Conservation (phyloP, 23 red algal species). For the Agarophyton chilense region DNA sequence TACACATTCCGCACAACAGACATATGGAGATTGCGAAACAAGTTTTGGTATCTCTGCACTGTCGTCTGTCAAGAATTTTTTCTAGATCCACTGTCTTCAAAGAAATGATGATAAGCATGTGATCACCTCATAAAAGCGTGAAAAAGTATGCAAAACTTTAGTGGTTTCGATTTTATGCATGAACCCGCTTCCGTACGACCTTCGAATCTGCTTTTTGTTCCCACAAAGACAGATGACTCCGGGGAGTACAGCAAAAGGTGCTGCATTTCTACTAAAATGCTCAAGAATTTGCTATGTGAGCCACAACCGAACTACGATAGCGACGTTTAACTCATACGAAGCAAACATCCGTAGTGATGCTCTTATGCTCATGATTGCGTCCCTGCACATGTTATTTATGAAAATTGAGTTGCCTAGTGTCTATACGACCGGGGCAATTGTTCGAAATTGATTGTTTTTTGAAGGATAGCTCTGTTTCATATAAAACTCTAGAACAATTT, state of each 20-base stretch:
- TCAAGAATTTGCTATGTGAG: not conserved
- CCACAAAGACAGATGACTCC: not conserved
- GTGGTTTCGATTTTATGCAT: conserved; percentile 19
- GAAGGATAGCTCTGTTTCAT: no score
- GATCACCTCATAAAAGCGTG: conserved; percentile 1
- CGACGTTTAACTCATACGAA: not conserved
- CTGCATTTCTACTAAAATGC: conserved; percentile 16
- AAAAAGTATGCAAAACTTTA: conserved; percentile 18
- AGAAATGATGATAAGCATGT: not conserved
- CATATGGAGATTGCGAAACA: not conserved
- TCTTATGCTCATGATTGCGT: not conserved
- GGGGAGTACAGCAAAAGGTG: not conserved
- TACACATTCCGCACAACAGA: conserved; percentile 8
- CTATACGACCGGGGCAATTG: no score
- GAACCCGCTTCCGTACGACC: not conserved
- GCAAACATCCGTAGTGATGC: not conserved
- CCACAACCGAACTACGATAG: not conserved
- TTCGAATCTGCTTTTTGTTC: not conserved
- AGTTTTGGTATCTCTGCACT: not conserved
- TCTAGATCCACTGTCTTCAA: not conserved
- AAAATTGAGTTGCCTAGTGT: not conserved
- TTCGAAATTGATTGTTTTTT: no score
- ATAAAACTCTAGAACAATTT: no score
- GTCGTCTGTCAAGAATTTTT: not conserved
- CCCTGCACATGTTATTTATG: not conserved